A percentile compares a stretch with the other conserved stretches of the same genome.
phyloP scores from a whole-genome alignment of 176 grass and related monocot genomes.

The Dactylis glomerata region DNA sequence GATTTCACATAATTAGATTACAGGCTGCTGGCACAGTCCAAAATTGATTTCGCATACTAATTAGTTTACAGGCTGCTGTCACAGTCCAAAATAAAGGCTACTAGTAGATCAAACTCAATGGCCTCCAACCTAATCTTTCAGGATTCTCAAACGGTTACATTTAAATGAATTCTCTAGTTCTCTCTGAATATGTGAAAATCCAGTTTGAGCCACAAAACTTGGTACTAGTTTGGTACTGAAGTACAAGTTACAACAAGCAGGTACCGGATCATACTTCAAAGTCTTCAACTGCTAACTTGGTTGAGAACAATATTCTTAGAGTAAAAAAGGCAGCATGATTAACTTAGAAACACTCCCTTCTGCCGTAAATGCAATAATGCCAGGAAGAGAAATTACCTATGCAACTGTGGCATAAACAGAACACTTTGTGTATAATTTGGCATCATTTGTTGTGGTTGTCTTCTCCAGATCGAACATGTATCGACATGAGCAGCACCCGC shows the following conservation, averaged over 20 bases:
- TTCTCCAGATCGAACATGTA: constrained; percentile 31
- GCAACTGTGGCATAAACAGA: constrained; percentile 46
- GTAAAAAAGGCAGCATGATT: background rate
- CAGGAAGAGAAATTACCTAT: constrained; percentile 29
- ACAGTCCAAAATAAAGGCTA: background rate
- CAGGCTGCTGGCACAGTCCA: too few species aligned
- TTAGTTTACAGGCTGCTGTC: background rate
- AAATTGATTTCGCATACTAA: background rate
- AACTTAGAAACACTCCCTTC: background rate
- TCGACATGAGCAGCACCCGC: constrained; percentile 18
- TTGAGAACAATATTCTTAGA: background rate
- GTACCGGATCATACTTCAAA: background rate
- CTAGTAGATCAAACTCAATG: background rate
- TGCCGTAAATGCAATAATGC: background rate
- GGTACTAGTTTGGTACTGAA: background rate
- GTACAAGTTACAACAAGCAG: background rate
- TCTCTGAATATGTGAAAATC: background rate
- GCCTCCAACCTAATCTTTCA: background rate
- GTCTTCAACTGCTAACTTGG: background rate
- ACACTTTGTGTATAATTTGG: constrained; percentile 27
- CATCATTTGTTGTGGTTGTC: constrained; percentile 25
- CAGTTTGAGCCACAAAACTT: background rate
- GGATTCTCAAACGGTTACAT: background rate
- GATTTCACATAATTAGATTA: background rate
- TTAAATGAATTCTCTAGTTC: background rate